Conservation (phyloP, 306 rosid species). For the Sophora flavescens region DNA sequence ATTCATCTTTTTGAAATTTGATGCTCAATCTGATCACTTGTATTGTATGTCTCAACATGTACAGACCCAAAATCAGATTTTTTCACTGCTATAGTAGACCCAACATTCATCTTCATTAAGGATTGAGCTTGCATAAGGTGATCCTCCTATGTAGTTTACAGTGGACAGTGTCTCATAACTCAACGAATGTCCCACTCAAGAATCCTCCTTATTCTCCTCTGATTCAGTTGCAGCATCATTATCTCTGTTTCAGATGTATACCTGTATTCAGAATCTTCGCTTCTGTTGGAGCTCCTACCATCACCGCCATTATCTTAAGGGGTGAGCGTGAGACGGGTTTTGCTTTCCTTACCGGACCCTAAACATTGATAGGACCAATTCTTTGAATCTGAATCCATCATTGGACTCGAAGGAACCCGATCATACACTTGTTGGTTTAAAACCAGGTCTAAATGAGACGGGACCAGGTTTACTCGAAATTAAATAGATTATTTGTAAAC, state of each 20-base stretch:
- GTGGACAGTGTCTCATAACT: constrained; percentile 70
- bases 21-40: no score
- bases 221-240: constrained; percentile 64
- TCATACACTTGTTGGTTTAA: no score
- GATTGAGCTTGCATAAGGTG: constrained; percentile 55
- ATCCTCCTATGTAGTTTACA: constrained; percentile 68
- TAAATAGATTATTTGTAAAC: no score
- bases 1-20: not conserved
- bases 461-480: no score
- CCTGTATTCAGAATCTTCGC: constrained; percentile 71
- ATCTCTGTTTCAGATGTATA: constrained; percentile 70
- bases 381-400: no score
- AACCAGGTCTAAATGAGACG: no score
- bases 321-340: no score
- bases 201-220: constrained; percentile 62
- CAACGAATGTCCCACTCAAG: constrained; percentile 66
- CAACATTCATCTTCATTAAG: constrained; percentile 65
- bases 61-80: constrained; percentile 62
- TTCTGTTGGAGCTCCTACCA: constrained; percentile 72
- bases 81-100: constrained; percentile 68
- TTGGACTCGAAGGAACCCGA: no score
- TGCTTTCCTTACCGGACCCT: no score
- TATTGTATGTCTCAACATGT: constrained; percentile 15
- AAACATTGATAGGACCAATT: no score
- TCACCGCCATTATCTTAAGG: constrained; percentile 78